Evolutionary conservation across 129 eudicot genomes (phyloP).

Genomic region (Ambrosia artemisiifolia): DNA sequence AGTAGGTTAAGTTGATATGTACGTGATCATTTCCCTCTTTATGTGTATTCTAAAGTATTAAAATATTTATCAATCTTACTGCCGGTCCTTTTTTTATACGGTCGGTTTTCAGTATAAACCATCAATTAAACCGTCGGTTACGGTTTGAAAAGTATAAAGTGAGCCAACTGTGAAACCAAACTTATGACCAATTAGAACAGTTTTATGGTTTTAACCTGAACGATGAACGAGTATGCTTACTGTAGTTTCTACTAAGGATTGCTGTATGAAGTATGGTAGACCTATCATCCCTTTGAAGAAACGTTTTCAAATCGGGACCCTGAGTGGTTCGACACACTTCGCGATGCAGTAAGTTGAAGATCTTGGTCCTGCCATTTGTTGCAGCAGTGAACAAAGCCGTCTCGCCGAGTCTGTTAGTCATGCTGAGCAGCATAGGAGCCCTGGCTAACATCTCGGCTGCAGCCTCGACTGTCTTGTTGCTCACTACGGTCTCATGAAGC

Average conservation of each 20-base stretch:
- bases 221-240: constrained; percentile 6
- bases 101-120: too few species aligned
- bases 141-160: too few species aligned
- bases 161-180: too few species aligned
- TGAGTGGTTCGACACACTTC: constrained; percentile 1
- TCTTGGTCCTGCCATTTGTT: constrained; percentile 3
- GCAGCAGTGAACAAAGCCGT: constrained; percentile 37
- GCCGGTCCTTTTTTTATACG: too few species aligned
- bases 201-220: too few species aligned
- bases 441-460: constrained; percentile 14
- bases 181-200: too few species aligned
- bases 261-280: constrained; percentile 36
- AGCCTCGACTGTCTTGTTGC: constrained; percentile 12
- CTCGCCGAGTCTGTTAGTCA: constrained; percentile 21
- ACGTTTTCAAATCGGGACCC: constrained; percentile 4
- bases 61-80: too few species aligned
- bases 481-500: constrained; percentile 25
- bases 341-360: constrained; percentile 29
- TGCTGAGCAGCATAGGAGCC: constrained; percentile 25
- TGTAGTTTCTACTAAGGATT: constrained; percentile 23
- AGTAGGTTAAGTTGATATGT: too few species aligned
- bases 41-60: too few species aligned
- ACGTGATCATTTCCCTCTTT: too few species aligned
- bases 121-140: too few species aligned
- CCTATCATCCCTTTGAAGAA: constrained; percentile 22